Evolutionary conservation across 164 flowering plant genomes (phyloP).

Genomic region (Nymphaea colorata): DNA sequence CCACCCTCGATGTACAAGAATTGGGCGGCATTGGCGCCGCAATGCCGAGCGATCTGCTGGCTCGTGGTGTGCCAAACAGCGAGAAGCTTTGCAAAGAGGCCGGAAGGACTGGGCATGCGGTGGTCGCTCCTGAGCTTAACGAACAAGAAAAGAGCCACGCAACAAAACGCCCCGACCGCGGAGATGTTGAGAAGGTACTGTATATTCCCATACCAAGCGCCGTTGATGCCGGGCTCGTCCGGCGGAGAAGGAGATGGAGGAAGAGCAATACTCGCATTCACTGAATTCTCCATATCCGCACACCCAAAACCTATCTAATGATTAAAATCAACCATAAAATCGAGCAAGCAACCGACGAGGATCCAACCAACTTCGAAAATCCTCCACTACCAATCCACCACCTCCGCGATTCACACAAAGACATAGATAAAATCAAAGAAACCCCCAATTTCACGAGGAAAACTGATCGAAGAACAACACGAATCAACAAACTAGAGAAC

Average conservation of each 20-base stretch:
- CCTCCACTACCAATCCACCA: not conserved
- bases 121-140: constrained; percentile 95
- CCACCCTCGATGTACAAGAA: constrained; percentile 89
- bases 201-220: constrained; percentile 90
- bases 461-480: not conserved
- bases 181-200: constrained; percentile 91
- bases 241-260: constrained; percentile 6
- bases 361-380: not conserved
- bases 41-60: constrained; percentile 79
- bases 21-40: constrained; percentile 97
- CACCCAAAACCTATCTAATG: not conserved
- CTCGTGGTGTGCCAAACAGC: constrained; percentile 97
- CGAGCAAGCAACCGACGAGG: not conserved
- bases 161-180: constrained; percentile 56
- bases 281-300: not conserved
- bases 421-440: not conserved
- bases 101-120: constrained; percentile 79
- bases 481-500: not conserved
- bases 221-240: not conserved
- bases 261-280: not conserved
- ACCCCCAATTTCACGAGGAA: not conserved
- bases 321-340: not conserved
- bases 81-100: constrained; percentile 78
- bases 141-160: constrained; percentile 69
- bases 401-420: too few species aligned